Conservation (phyloP, 805 yeast species). For the Saturnispora serradocipensis region DNA sequence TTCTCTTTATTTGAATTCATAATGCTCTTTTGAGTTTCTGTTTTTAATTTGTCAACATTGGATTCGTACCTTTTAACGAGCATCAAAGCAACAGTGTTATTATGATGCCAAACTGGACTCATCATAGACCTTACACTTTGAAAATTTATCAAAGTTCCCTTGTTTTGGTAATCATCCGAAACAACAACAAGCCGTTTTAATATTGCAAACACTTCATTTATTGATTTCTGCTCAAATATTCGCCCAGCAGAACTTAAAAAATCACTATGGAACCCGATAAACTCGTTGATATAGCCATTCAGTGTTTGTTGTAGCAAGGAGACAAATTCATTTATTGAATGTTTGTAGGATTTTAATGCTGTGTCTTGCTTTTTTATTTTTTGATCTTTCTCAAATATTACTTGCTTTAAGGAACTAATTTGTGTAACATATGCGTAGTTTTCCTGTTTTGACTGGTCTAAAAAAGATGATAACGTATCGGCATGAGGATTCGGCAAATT, state of each 20-base stretch:
- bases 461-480: neutral
- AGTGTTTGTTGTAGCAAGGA: constrained; percentile 5
- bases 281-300: constrained; percentile 6
- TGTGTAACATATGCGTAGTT: neutral
- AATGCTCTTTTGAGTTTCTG: neutral
- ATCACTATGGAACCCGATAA: constrained; percentile 8
- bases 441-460: neutral
- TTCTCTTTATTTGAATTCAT: neutral
- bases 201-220: constrained; percentile 2
- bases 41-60: neutral
- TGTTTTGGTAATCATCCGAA: constrained; percentile 1
- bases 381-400: neutral
- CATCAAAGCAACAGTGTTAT: neutral
- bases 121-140: constrained; percentile 6
- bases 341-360: neutral
- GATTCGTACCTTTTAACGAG: neutral
- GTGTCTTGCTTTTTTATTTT: neutral
- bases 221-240: constrained; percentile 7
- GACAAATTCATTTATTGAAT: constrained; percentile 3
- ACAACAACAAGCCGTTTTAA: neutral
- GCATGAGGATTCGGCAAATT: neutral
- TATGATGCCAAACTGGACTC: constrained; percentile 7
- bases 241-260: neutral
- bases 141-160: constrained; percentile 2
- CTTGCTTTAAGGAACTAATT: neutral